Evolutionary conservation across 2,329 filamentous ascomycete genomes (phyloP).

Genomic region (Fonsecaea monophora): DNA sequence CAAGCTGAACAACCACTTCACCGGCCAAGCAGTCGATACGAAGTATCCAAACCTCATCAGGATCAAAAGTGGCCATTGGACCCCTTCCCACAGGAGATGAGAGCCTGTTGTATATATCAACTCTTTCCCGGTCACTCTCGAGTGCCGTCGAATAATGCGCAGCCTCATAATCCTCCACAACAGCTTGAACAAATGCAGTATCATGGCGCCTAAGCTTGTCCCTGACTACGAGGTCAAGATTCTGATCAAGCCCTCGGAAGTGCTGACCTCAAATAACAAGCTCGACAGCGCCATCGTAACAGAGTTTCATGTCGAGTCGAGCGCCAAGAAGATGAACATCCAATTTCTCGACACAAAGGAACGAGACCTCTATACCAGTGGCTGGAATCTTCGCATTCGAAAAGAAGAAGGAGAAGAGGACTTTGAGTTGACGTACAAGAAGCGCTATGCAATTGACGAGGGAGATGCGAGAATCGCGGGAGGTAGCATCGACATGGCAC

Average conservation of each 20-base stretch:
- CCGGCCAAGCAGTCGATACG: too few relatives aligned
- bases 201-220: not conserved
- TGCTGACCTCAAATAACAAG: constrained; percentile 32
- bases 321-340: constrained; percentile 47
- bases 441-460: constrained; percentile 44
- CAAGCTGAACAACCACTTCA: too few relatives aligned
- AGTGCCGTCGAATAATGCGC: not conserved
- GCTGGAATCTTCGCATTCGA: constrained; percentile 50
- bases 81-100: too few relatives aligned
- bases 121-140: too few relatives aligned
- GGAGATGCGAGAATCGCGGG: constrained; percentile 44
- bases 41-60: too few relatives aligned
- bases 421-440: constrained; percentile 52
- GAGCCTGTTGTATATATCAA: too few relatives aligned
- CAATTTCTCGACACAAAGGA: constrained; percentile 48
- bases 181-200: not conserved
- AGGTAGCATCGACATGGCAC: constrained; percentile 17
- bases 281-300: constrained; percentile 44
- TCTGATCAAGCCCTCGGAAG: not conserved
- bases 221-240: not conserved
- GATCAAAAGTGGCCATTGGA: too few relatives aligned
- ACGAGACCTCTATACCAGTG: constrained; percentile 45
- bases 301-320: constrained; percentile 43
- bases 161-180: not conserved
- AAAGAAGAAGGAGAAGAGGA: constrained; percentile 45